Percentiles rank a stretch among this genome's conserved stretches.
These are phyloP conservation scores for Pyrus communis DNA, from an alignment of 306 rosid genomes.

Conservation along the genomic window DNA sequence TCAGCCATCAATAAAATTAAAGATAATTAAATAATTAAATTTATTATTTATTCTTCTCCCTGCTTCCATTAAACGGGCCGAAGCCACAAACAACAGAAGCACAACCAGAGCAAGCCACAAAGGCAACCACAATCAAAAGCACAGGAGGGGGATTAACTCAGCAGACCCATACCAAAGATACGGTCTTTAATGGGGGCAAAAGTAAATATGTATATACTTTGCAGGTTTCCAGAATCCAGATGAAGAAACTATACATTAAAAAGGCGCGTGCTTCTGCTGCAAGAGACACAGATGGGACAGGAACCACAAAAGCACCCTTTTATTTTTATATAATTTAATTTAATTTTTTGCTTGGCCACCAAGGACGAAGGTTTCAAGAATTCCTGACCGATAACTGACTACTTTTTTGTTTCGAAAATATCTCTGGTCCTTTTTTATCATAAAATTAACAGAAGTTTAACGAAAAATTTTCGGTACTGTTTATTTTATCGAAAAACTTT, in stretches of 20 bases:
- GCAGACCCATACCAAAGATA: no score
- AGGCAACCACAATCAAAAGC: no score
- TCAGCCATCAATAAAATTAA: not conserved
- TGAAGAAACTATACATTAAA: not conserved
- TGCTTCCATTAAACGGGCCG: no score
- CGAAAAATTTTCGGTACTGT: fast-evolving
- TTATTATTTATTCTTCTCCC: not conserved
- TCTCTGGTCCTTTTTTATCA: not conserved
- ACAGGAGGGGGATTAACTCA: no score
- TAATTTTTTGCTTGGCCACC: not conserved
- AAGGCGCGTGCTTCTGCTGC: not conserved
- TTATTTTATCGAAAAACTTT: no score
- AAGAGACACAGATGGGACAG: not conserved
- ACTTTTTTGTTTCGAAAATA: not conserved
- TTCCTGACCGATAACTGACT: not conserved
- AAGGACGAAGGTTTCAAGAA: not conserved
- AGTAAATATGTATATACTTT: not conserved
- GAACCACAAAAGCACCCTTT: not conserved
- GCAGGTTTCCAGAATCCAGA: not conserved
- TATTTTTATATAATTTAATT: not conserved
- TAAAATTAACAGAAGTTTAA: no score
- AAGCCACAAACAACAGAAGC: no score
- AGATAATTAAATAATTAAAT: not conserved
- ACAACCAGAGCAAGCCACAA: no score
- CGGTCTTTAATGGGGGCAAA: no score